Percentiles rank a stretch among this genome's conserved stretches.
phyloP scores from a whole-genome alignment of 805 yeast genomes.

The Yarrowia sp. region DNA sequence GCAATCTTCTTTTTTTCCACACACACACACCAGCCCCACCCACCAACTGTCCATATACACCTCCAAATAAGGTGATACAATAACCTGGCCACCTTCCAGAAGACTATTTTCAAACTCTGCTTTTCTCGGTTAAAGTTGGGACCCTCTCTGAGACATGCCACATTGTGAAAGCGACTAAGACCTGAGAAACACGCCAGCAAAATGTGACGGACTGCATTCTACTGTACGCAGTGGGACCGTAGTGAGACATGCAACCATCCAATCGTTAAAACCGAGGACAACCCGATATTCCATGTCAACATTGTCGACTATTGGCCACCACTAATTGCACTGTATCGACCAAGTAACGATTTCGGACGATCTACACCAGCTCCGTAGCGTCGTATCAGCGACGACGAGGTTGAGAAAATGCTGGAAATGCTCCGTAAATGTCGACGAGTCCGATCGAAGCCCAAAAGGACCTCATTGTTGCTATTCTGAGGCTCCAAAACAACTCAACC shows the following conservation, averaged over 20 bases:
- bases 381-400: neutral
- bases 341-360: neutral
- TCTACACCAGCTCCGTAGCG: constrained; percentile 24
- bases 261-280: too few species aligned
- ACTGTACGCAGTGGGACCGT: too few species aligned
- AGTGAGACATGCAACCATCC: too few species aligned
- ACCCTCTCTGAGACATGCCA: neutral
- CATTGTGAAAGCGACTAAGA: neutral
- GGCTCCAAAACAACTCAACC: neutral
- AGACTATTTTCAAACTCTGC: neutral
- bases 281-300: too few species aligned
- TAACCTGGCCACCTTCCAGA: neutral
- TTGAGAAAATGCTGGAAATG: neutral
- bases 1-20: too few species aligned
- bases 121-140: neutral
- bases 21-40: too few species aligned
- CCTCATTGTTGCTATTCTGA: too few species aligned
- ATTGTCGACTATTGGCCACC: too few species aligned
- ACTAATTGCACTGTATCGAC: too few species aligned
- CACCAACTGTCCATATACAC: neutral
- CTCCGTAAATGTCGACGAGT: neutral
- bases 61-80: neutral
- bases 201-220: too few species aligned
- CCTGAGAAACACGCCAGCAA: too few species aligned
- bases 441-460: too few species aligned